Conservation (phyloP, 2,329 filamentous ascomycete species). For the Xylariales sp. region DNA sequence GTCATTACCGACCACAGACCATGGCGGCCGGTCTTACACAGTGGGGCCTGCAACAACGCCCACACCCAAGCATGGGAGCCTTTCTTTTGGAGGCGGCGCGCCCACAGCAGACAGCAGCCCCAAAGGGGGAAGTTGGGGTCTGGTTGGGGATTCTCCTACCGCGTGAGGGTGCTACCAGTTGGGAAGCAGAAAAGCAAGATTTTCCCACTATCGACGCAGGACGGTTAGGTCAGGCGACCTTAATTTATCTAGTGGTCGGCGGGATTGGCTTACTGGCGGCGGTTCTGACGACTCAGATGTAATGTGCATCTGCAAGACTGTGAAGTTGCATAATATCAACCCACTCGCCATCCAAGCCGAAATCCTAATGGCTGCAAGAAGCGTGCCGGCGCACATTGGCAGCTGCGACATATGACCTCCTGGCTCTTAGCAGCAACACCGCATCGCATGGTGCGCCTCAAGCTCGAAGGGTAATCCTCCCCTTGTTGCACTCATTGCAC, state of each 20-base stretch:
- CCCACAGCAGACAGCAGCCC: no score
- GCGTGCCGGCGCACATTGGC: constrained; percentile 21
- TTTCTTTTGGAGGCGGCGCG: no score
- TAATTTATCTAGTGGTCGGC: constrained; percentile 24
- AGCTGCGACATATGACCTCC: constrained; percentile 23
- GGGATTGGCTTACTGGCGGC: constrained; percentile 24
- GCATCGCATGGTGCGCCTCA: constrained; percentile 6
- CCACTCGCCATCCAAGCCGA: constrained; percentile 22
- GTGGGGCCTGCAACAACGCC: no score
- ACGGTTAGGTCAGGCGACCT: constrained; percentile 25
- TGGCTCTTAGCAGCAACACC: constrained; percentile 15
- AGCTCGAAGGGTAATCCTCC: constrained; percentile 1
- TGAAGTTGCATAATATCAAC: constrained; percentile 23
- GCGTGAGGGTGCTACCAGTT: no score
- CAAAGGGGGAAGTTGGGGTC: no score
- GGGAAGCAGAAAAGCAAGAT: constrained; percentile 14
- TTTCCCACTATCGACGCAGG: constrained; percentile 19
- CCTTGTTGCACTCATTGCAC: background rate
- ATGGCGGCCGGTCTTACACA: no score
- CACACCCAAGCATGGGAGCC: no score
- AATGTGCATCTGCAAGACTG: constrained; percentile 24
- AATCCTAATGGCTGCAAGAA: constrained; percentile 25
- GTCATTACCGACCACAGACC: no score
- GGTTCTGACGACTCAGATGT: constrained; percentile 15
- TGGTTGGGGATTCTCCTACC: no score